Conservation (phyloP, 2,329 filamentous ascomycete species). For the Sporothrix euskadiensis region DNA sequence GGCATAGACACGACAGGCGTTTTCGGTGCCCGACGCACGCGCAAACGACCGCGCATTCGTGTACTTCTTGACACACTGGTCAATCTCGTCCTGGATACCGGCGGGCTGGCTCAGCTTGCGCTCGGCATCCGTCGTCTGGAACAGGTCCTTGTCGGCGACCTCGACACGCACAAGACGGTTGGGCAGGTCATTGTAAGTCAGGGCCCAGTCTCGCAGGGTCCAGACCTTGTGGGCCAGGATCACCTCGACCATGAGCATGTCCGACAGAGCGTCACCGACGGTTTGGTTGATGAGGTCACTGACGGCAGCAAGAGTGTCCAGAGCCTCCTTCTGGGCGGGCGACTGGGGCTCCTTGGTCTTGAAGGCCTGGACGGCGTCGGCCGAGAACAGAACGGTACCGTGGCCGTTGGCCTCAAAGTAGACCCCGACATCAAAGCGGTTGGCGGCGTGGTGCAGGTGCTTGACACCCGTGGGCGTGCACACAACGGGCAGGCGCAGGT, state of each 20-base stretch:
- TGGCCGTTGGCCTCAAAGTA: slow-evolving; percentile 99
- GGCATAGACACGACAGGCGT: slow-evolving; percentile 92
- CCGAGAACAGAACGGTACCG: slow-evolving; percentile 92
- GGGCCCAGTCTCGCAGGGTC: slow-evolving; percentile 86
- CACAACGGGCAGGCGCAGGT: slow-evolving; percentile 82
- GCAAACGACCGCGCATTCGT: slow-evolving; percentile 87
- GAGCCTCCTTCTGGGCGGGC: slow-evolving; percentile 84
- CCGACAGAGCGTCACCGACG: slow-evolving; percentile 91
- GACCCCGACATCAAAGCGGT: slow-evolving; percentile 90
- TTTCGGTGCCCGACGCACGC: slow-evolving; percentile 90
- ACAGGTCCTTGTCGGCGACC: slow-evolving; percentile 82
- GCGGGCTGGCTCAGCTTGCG: slow-evolving; percentile 76
- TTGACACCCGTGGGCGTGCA: slow-evolving; percentile 97
- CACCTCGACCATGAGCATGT: slow-evolving; percentile 93
- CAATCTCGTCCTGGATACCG: slow-evolving; percentile 82
- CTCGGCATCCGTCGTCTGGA: slow-evolving; percentile 91
- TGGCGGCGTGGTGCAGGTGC: slow-evolving; percentile 94
- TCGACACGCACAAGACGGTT: slow-evolving; percentile 94
- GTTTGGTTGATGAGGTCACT: slow-evolving; percentile 97
- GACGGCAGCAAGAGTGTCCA: slow-evolving; percentile 80
- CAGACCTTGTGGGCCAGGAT: slow-evolving; percentile 94
- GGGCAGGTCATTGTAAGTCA: slow-evolving; percentile 89
- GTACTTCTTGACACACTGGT: slow-evolving; percentile 85
- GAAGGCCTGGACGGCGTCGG: slow-evolving; percentile 77
- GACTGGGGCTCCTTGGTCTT: slow-evolving; percentile 79